A percentile compares a stretch with the other conserved stretches of the same genome.
Conservation (phyloP, 768 basidiomycete genomes). For the Tylopilus vinaceipallidus region DNA sequence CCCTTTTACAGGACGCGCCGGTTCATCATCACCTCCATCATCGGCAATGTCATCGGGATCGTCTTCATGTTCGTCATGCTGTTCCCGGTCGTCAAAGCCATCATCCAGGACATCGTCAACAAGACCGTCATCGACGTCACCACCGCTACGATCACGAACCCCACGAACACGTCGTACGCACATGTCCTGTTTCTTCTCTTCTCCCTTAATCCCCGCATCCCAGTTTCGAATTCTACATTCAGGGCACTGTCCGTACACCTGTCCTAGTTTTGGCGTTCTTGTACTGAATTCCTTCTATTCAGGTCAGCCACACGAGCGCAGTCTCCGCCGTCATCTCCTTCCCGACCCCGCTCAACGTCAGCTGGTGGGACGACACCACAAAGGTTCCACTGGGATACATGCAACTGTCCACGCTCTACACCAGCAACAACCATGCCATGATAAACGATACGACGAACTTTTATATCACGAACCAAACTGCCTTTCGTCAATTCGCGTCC, state of each 20-base stretch:
- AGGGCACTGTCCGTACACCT: conserved; percentile 46
- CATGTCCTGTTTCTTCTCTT: too few relatives aligned
- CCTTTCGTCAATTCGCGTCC: conserved; percentile 60
- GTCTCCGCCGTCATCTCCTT: conserved; percentile 64
- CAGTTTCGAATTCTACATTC: conserved; percentile 52
- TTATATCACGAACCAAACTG: conserved; percentile 50
- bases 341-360: conserved; percentile 53
- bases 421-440: conserved; percentile 52
- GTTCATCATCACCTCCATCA: conserved; percentile 59
- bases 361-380: conserved; percentile 52
- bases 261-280: background rate
- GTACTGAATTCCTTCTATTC: background rate
- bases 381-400: conserved; percentile 54
- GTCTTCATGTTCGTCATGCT: conserved; percentile 64
- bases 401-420: conserved; percentile 44
- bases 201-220: conserved; percentile 11
- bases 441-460: conserved; percentile 63
- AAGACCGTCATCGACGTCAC: conserved; percentile 52
- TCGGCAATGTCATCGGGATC: conserved; percentile 52
- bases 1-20: conserved; percentile 61
- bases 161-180: conserved; percentile 57
- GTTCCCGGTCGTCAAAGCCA: conserved; percentile 66
- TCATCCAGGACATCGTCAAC: conserved; percentile 64
- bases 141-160: conserved; percentile 46
- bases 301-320: conserved; percentile 67